Base-by-base conservation (phyloP, 139 green algal genomes). In the Chlamydomonas applanata region DNA sequence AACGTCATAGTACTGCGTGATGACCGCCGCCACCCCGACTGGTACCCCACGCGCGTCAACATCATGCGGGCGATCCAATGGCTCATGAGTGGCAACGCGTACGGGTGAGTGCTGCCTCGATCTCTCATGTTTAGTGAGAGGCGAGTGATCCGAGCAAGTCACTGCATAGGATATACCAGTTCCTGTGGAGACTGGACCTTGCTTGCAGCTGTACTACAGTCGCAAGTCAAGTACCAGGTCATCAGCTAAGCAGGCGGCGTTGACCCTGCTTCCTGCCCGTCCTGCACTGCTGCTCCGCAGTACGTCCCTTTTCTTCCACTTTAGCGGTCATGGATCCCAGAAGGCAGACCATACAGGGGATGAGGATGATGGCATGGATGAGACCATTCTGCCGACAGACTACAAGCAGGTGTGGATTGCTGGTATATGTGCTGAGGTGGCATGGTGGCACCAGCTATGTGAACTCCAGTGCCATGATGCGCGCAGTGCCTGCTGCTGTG, bases 301-400 rank as follows among this genome's bases (percentile, higher is more conserved):
- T n/a, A 90, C 94, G 80, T 88, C 74, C 1, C 83, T 96, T 9
- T 88, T 97, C 74, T 96, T 96, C 80, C 89, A 94, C 80, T 96
- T 88, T 66, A 89, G 75, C 25, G 90, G 91, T 17, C 91, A 96
- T 73, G 91, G 91, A 60, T 85, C 75, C 1, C 91, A 96, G 75
- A 54, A 89, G 72, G 9, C 54, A 1, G 91, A 95, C 79, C 78
- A 72, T n/a, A 80, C 20, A 19, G 91, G 91, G 4, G 86, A 96
- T 36, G 91, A 96, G 78, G 27, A 71, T 1, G 90, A 94, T 80
- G 91, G 91, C 25, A 79, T 88, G 59, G 93, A 94, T 60, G 91
- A 96, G 72, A 96, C 90, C 20, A 81, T 89, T 44, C 75, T 75
- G 29, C 81, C 81, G 68, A 80, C 78, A 46, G 70, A 79, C 63